These are phyloP conservation scores for Neurospora sp. DNA, from an alignment of 495 filamentous ascomycete species.

Conservation along the genomic window DNA sequence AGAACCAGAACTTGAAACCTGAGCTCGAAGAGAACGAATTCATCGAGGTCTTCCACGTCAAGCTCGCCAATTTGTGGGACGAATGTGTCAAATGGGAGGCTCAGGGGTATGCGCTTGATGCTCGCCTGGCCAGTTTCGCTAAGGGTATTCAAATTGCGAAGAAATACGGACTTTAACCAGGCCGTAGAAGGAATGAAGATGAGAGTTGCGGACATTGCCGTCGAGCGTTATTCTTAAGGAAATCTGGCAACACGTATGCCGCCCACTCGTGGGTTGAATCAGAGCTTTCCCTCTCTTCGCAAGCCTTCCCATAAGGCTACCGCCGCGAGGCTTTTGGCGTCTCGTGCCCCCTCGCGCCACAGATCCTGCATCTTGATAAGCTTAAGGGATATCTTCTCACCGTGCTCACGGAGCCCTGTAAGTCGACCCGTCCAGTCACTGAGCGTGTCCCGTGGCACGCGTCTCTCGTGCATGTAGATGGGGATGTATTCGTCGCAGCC, in stretches of 20 bases:
- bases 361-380: slow-evolving; percentile 60
- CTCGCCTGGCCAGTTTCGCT: slow-evolving; percentile 71
- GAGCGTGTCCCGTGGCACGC: slow-evolving; percentile 52
- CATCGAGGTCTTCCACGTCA: slow-evolving; percentile 74
- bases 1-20: slow-evolving; percentile 57
- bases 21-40: slow-evolving; percentile 83
- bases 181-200: background rate
- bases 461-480: slow-evolving; percentile 63
- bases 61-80: slow-evolving; percentile 52
- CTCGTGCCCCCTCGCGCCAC: slow-evolving; percentile 66
- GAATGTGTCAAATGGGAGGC: slow-evolving; percentile 60
- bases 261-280: slow-evolving; percentile 1
- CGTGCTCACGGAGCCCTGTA: slow-evolving; percentile 65
- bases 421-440: slow-evolving; percentile 62
- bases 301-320: slow-evolving; percentile 69
- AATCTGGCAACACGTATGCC: background rate
- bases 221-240: background rate
- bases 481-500: slow-evolving; percentile 80
- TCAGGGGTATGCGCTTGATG: slow-evolving; percentile 77
- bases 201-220: background rate
- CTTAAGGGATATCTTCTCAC: slow-evolving; percentile 74
- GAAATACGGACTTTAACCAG: slow-evolving; percentile 28
- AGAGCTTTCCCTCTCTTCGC: slow-evolving; percentile 54
- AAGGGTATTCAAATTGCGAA: slow-evolving; percentile 78
- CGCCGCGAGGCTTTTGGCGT: slow-evolving; percentile 72